phyloP scores from a whole-genome alignment of 2,329 filamentous ascomycete species.

The Chrysoporthe cubensis region DNA sequence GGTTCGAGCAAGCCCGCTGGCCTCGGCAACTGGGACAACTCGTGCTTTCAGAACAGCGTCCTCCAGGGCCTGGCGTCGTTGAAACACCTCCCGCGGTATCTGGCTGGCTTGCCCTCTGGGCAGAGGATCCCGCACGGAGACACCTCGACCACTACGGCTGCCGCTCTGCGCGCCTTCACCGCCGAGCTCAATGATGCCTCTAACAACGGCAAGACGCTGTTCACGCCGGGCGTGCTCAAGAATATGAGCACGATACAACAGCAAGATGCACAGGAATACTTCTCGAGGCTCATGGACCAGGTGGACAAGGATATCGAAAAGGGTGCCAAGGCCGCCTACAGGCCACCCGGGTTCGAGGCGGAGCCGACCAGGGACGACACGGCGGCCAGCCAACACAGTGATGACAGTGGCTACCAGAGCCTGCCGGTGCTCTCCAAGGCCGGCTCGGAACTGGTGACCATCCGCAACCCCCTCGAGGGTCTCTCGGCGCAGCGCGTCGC shows the following conservation, averaged over 20 bases:
- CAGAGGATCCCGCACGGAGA: not conserved
- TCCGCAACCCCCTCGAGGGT: conserved; percentile 83
- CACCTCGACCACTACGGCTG: conserved; percentile 44
- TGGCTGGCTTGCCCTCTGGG: conserved; percentile 51
- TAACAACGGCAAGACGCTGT: conserved; percentile 77
- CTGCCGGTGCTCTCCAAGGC: conserved; percentile 43
- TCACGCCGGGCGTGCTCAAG: conserved; percentile 81
- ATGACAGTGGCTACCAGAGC: conserved; percentile 62
- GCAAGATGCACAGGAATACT: conserved; percentile 98
- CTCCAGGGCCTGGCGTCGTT: conserved; percentile 84
- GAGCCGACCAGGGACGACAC: conserved; percentile 47
- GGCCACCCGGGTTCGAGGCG: conserved; percentile 46
- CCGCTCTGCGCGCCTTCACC: conserved; percentile 67
- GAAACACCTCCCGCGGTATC: conserved; percentile 68
- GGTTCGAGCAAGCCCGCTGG: conserved; percentile 61
- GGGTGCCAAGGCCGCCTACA: conserved; percentile 42
- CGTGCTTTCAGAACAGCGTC: conserved; percentile 97
- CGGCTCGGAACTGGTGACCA: conserved; percentile 40
- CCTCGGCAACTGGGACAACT: conserved; percentile 90
- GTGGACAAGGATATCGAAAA: conserved; percentile 76
- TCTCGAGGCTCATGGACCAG: conserved; percentile 84
- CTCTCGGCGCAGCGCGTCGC: conserved; percentile 86
- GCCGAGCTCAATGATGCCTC: conserved; percentile 68
- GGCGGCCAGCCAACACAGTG: conserved; percentile 53
- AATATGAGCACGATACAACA: conserved; percentile 95